Percentiles rank a stretch among this genome's conserved stretches.
Evolutionary conservation across 169 alveolate species (phyloP).

Genomic region (Plasmodium blacklocki): DNA sequence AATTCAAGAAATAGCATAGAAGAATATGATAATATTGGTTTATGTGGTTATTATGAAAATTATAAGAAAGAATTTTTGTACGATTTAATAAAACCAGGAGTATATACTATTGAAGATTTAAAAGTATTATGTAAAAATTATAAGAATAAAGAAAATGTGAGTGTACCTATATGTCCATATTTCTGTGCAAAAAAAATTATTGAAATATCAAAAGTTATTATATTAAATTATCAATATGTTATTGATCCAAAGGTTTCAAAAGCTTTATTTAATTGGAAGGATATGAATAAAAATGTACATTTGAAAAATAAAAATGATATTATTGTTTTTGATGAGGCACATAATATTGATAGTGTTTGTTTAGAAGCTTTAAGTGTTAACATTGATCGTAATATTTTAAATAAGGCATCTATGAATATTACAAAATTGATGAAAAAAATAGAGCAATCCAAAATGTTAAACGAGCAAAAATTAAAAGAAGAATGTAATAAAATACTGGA

Average conservation of each 20-base stretch:
- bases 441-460: conserved; percentile 80
- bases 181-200: conserved; percentile 94
- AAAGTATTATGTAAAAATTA: conserved; percentile 88
- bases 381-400: conserved; percentile 89
- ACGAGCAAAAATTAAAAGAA: conserved; percentile 70
- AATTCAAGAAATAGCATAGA: conserved; percentile 69
- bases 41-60: conserved; percentile 90
- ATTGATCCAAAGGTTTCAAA: conserved; percentile 97
- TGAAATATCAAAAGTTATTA: conserved; percentile 95
- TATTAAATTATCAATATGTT: conserved; percentile 95
- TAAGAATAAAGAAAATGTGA: conserved; percentile 80
- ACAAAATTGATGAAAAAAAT: conserved; percentile 83
- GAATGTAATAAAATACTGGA: conserved; percentile 56
- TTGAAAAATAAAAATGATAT: conserved; percentile 47
- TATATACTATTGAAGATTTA: conserved; percentile 96
- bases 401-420: conserved; percentile 90
- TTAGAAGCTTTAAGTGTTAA: conserved; percentile 96
- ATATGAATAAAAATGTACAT: conserved; percentile 21
- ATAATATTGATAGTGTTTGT: conserved; percentile 98
- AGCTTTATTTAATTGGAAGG: conserved; percentile 65
- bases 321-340: conserved; percentile 99
- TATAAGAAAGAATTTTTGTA: conserved; percentile 84
- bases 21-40: conserved; percentile 83
- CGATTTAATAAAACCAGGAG: conserved; percentile 87
- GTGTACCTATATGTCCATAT: conserved; percentile 94